phyloP scores from a whole-genome alignment of 441 rosid species.

The Populus trichocarpa region DNA sequence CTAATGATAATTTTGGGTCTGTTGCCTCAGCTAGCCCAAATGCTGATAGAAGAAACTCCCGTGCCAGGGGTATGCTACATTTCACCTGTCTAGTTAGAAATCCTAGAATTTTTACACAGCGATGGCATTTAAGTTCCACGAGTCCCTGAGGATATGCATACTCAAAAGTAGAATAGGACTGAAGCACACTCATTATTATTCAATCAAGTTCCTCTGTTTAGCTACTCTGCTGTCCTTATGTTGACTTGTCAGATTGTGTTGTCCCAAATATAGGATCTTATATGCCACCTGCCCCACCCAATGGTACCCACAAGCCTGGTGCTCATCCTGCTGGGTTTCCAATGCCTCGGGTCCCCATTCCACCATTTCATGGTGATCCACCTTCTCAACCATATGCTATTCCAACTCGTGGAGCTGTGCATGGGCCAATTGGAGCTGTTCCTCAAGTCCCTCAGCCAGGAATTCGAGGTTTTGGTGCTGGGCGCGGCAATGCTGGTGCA shows the following conservation, averaged over 20 bases:
- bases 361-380: slow-evolving; percentile 79
- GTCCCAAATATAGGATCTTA: slow-evolving; percentile 53
- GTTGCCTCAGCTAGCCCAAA: slow-evolving; percentile 49
- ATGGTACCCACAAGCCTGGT: slow-evolving; percentile 86
- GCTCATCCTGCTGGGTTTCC: slow-evolving; percentile 84
- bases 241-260: background rate
- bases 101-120: background rate
- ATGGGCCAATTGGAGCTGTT: slow-evolving; percentile 92
- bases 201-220: background rate
- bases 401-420: slow-evolving; percentile 84
- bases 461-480: slow-evolving; percentile 87
- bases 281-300: slow-evolving; percentile 71
- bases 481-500: slow-evolving; percentile 73
- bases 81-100: background rate
- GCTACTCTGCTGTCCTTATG: background rate
- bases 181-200: background rate
- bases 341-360: slow-evolving; percentile 74
- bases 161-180: background rate
- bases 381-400: slow-evolving; percentile 92
- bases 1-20: slow-evolving; percentile 66
- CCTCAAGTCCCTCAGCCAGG: slow-evolving; percentile 92
- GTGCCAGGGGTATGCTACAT: slow-evolving; percentile 61
- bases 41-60: slow-evolving; percentile 83
- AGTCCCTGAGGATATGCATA: background rate
- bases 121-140: background rate